Conservation (phyloP, 1,139 yeast genomes). For the Taphrina wiesneri region DNA sequence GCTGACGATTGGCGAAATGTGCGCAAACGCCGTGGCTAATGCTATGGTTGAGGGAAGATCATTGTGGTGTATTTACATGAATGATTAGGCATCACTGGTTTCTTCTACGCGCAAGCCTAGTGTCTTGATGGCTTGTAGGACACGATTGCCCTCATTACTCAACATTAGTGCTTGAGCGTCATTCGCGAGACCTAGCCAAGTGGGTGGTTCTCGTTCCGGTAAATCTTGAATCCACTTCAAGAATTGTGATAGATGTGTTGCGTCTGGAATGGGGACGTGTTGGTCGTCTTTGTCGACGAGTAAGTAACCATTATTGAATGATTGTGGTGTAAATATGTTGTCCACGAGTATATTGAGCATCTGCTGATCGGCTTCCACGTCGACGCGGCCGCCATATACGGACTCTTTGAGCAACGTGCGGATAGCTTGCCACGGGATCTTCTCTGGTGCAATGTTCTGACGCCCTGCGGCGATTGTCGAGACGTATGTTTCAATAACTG, state of each 20-base stretch:
- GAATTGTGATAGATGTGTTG: constrained; percentile 48
- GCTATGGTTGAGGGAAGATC: not conserved
- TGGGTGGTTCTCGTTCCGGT: constrained; percentile 62
- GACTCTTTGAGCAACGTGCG: constrained; percentile 56
- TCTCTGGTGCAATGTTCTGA: constrained; percentile 52
- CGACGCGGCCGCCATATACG: constrained; percentile 75
- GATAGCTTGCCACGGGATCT: constrained; percentile 62
- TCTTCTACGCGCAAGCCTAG: not conserved
- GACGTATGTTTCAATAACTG: constrained; percentile 52
- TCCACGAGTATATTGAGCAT: constrained; percentile 44
- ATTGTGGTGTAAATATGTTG: constrained; percentile 45
- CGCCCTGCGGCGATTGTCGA: constrained; percentile 42
- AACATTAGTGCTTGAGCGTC: constrained; percentile 49
- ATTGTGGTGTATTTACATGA: not conserved
- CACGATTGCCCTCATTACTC: constrained; percentile 40
- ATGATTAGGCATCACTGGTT: not conserved
- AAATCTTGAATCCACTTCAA: constrained; percentile 56
- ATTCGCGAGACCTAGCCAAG: constrained; percentile 62
- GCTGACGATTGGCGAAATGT: not conserved
- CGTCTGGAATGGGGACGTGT: constrained; percentile 54
- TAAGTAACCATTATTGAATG: constrained; percentile 49
- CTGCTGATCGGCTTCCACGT: constrained; percentile 51
- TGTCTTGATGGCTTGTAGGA: not conserved
- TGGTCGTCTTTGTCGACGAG: constrained; percentile 44
- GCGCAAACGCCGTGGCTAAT: not conserved